Percentiles rank a stretch among this genome's conserved stretches.
Evolutionary conservation across 169 alveolate species (phyloP).

Genomic region (Cystoisospora suis): DNA sequence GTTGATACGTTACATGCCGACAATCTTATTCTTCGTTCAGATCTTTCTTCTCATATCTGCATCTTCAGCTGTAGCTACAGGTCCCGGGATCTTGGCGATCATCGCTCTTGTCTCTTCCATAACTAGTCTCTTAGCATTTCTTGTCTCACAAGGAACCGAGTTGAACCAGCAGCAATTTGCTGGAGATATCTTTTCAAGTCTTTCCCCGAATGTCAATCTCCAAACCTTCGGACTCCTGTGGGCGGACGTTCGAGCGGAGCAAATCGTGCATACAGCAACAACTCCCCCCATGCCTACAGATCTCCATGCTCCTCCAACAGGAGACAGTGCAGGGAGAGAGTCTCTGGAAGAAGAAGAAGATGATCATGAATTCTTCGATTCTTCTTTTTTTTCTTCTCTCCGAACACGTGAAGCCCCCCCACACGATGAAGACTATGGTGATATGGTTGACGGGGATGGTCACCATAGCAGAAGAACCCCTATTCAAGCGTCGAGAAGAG

Average conservation of each 20-base stretch:
- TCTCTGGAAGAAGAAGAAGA: no score
- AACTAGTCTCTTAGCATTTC: background rate
- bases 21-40: background rate
- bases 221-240: constrained; percentile 28
- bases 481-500: no score
- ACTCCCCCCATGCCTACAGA: background rate
- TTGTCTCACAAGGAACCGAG: background rate
- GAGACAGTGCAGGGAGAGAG: no score
- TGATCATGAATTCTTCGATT: no score
- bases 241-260: constrained; percentile 20
- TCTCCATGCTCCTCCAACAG: no score
- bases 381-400: no score
- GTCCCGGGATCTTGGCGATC: background rate
- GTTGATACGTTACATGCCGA: background rate
- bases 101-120: background rate
- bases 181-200: background rate
- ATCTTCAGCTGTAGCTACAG: background rate
- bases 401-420: no score
- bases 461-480: no score
- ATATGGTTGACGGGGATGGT: no score
- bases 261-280: background rate
- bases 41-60: background rate
- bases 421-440: no score
- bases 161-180: background rate
- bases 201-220: background rate